These are phyloP conservation scores for Candida awuae DNA, from an alignment of 805 yeast genomes.

Conservation along the genomic window DNA sequence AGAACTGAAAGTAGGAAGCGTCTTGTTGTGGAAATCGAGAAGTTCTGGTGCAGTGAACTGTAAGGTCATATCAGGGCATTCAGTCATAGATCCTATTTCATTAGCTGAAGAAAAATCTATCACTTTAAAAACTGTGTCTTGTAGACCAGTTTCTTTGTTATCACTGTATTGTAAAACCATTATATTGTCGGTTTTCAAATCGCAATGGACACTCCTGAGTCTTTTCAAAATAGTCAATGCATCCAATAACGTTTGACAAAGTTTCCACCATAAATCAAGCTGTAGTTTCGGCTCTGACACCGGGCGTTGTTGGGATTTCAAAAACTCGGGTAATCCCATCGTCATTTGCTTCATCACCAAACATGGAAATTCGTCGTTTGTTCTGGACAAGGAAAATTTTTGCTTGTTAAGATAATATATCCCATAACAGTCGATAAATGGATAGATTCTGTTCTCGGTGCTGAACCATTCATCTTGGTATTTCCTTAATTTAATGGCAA, in stretches of 20 bases:
- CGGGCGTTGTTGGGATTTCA: constrained; percentile 9
- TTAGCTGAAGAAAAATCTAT: constrained; percentile 41
- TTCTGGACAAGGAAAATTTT: constrained; percentile 20
- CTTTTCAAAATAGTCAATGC: constrained; percentile 22
- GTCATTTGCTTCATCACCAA: constrained; percentile 25
- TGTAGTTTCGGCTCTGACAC: constrained; percentile 19
- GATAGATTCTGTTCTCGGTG: constrained; percentile 11
- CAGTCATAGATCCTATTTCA: constrained; percentile 15
- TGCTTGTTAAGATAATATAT: constrained; percentile 20
- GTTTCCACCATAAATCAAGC: constrained; percentile 26
- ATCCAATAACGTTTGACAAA: constrained; percentile 23
- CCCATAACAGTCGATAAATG: constrained; percentile 26
- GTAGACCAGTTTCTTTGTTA: constrained; percentile 21
- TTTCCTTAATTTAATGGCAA: constrained; percentile 17
- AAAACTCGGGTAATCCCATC: constrained; percentile 21
- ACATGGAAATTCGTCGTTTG: constrained; percentile 23
- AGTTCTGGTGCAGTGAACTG: constrained; percentile 44
- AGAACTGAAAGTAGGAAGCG: constrained; percentile 21
- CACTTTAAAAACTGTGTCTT: constrained; percentile 28
- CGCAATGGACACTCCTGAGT: constrained; percentile 36
- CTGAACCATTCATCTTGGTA: constrained; percentile 15
- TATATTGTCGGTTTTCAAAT: constrained; percentile 40
- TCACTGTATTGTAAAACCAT: constrained; percentile 25
- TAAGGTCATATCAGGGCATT: constrained; percentile 29
- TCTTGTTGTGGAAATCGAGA: constrained; percentile 24